Evolutionary conservation across 2,329 filamentous ascomycete genomes (phyloP), one percentile per base, ranked within the genome.

Genomic region (Fusarium zealandicum): DNA sequence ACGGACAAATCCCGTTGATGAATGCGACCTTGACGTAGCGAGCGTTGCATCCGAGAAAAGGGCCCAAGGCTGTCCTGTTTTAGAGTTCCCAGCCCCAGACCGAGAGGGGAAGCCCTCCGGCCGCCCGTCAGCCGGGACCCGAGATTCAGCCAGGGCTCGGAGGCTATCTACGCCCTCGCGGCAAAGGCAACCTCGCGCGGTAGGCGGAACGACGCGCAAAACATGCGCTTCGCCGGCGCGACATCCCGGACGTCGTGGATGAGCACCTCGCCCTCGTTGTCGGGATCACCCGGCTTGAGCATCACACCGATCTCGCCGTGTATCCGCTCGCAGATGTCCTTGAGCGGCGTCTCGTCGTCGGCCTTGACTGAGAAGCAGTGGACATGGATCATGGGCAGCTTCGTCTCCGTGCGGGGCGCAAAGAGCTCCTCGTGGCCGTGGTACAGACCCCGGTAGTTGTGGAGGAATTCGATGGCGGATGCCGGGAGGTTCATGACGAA

Each of bases 401-500:
- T 79, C 10, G 78, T 78, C 8, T 72, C 70, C 1, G 84, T 88
- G 52, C 83, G 73, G 2, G 87, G 85, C 22, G 75, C 69, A 64
- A 93, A 93, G 2, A 91, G 78, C 2, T 73, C 58, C 71, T 92
- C 86, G 18, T 85, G 80, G 3, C 86, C 86, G n/a, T 83, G 76
- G 71, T 97, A 98, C 13, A 96, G 75, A 5, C 95, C 93, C 16
- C 86, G 84, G 64, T 68, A 77, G 65, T 75, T 74, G 49, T 80
- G 78, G 17, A 97, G 81, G 71, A 99, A 99, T 53, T 90, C 87
- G 55, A 95, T 88, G 1, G 95, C 93, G 1, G 87, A 90, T 1
- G 93, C 95, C 1, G 95, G 95, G 13, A 99, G 87, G 75, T 99
- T 99, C 91, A 99, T 97, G 63, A 98, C 90, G 72, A 93, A 99